A percentile compares a stretch with the other conserved stretches of the same genome.
Evolutionary conservation across 306 rosid species (phyloP).

Genomic region (Corylus americana): DNA sequence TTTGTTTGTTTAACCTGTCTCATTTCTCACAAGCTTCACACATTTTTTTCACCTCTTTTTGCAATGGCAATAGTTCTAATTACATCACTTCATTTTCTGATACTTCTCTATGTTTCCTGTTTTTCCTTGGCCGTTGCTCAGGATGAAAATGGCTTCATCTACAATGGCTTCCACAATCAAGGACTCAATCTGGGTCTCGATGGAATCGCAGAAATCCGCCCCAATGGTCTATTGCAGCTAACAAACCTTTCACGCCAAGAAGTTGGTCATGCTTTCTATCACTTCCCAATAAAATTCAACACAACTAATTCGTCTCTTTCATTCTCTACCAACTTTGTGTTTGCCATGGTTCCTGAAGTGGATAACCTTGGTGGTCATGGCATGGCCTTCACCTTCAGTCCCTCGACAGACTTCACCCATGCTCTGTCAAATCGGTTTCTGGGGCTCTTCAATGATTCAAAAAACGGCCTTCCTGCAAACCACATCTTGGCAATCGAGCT

Average conservation of each 20-base stretch:
- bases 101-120: neutral
- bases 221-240: neutral
- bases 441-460: slow-evolving; percentile 25
- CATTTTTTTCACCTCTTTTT: too few species aligned
- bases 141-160: neutral
- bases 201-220: neutral
- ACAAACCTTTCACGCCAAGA: neutral
- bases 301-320: neutral
- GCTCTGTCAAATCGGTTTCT: slow-evolving; percentile 22
- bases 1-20: too few species aligned
- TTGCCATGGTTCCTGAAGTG: too few species aligned
- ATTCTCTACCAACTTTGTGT: too few species aligned
- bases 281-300: neutral
- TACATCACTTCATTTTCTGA: neutral
- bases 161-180: neutral
- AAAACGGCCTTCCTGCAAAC: slow-evolving; percentile 13
- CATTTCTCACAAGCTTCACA: too few species aligned
- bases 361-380: slow-evolving; percentile 26
- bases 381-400: slow-evolving; percentile 27
- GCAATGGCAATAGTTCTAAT: neutral
- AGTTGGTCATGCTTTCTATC: neutral
- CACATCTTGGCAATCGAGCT: slow-evolving; percentile 38
- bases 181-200: neutral
- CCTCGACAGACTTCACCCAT: slow-evolving; percentile 13
- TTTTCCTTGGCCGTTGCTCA: neutral